Percentiles rank a stretch among this genome's conserved stretches.
phyloP scores from a whole-genome alignment of 2,329 filamentous ascomycete species.

The Colletotrichum sp. region DNA sequence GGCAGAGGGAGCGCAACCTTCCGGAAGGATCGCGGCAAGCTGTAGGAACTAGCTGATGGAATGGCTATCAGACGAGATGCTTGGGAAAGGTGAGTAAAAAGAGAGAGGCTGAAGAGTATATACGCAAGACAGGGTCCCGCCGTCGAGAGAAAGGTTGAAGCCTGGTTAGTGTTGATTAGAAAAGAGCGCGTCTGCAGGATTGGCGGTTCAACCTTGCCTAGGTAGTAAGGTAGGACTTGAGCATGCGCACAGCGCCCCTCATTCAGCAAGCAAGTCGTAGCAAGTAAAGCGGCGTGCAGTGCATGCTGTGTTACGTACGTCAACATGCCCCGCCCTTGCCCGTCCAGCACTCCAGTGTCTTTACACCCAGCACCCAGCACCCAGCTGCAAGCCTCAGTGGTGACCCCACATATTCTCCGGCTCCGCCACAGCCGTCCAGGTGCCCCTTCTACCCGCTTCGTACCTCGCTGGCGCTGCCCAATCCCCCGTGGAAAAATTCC shows the following conservation, averaged over 20 bases:
- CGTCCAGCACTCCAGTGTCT: not conserved
- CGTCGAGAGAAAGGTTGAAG: not conserved
- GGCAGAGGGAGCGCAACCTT: not conserved
- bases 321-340: not conserved
- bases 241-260: not conserved
- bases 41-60: not conserved
- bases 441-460: not conserved
- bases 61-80: not conserved
- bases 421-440: constrained; percentile 15
- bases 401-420: not conserved
- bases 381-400: not conserved
- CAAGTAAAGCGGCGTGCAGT: not conserved
- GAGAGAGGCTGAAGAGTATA: not conserved
- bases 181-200: not conserved
- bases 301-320: constrained; percentile 2
- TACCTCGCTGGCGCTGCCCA: not conserved
- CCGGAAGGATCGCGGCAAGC: not conserved
- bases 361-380: not conserved
- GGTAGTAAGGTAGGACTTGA: not conserved
- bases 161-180: not conserved
- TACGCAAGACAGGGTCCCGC: not conserved
- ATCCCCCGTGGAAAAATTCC: not conserved
- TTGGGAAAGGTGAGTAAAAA: not conserved
- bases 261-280: not conserved
- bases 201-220: not conserved